A percentile compares a stretch with the other conserved stretches of the same genome.
phyloP scores from a whole-genome alignment of 495 filamentous ascomycete species.

The Penicillium pulvis region DNA sequence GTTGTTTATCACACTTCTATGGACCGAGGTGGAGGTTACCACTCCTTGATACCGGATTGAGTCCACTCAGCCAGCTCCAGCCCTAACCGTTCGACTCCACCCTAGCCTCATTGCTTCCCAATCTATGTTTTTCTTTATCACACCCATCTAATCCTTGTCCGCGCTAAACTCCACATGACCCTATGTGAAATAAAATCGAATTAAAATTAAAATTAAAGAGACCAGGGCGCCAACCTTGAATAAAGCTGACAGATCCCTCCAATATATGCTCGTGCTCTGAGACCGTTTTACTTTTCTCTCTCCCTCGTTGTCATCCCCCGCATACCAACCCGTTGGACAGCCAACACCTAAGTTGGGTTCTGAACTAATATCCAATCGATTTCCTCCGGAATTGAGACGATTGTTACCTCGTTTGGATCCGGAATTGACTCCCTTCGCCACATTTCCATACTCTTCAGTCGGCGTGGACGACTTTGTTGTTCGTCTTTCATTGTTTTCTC shows the following conservation, averaged over 20 bases:
- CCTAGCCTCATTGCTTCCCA: neutral
- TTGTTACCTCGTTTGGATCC: neutral
- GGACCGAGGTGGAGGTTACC: too few relatives aligned
- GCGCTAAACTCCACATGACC: neutral
- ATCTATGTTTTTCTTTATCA: neutral
- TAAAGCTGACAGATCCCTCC: neutral
- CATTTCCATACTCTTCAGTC: neutral
- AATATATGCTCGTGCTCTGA: neutral
- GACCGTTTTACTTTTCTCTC: neutral
- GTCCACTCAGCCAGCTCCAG: neutral
- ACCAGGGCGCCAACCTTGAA: neutral
- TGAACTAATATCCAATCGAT: neutral
- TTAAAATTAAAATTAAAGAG: neutral
- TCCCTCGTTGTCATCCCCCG: slow-evolving; percentile 9
- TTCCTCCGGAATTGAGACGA: neutral
- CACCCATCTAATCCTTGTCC: neutral
- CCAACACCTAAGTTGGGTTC: slow-evolving; percentile 5
- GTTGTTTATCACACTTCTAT: neutral
- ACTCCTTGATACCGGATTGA: too few relatives aligned
- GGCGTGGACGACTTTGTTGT: too few relatives aligned
- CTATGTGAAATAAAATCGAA: neutral
- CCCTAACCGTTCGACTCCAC: neutral
- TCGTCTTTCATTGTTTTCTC: neutral
- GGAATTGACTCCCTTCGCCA: neutral
- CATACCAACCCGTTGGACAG: slow-evolving; percentile 16